These are phyloP conservation scores for Brassica hybrid DNA, from an alignment of 441 rosid genomes.

Conservation along the genomic window DNA sequence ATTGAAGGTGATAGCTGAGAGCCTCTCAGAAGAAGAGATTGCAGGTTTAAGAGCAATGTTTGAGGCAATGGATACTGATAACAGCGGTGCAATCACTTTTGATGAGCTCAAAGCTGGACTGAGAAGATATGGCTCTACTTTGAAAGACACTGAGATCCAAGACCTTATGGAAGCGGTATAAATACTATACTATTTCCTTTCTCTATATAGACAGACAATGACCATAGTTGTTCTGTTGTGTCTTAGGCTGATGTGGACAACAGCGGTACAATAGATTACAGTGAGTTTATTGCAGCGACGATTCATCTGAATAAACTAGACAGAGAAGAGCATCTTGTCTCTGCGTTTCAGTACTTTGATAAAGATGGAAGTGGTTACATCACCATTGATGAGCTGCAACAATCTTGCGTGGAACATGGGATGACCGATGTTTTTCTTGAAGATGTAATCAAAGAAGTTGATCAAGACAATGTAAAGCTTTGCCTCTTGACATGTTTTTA, in stretches of 20 bases:
- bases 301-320: slow-evolving; percentile 96
- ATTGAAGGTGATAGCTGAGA: slow-evolving; percentile 96
- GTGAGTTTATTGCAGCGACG: slow-evolving; percentile 97
- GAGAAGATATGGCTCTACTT: slow-evolving; percentile 95
- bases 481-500: slow-evolving; percentile 9
- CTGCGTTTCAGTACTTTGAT: slow-evolving; percentile 95
- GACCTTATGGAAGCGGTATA: slow-evolving; percentile 99
- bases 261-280: slow-evolving; percentile 95
- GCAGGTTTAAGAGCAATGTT: slow-evolving; percentile 99
- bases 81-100: slow-evolving; percentile 97
- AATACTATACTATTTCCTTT: slow-evolving; percentile 6
- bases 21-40: slow-evolving; percentile 99
- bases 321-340: slow-evolving; percentile 96
- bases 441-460: slow-evolving; percentile 77
- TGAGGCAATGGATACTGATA: slow-evolving; percentile 93
- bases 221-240: slow-evolving; percentile 13
- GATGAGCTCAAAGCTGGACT: slow-evolving; percentile 99
- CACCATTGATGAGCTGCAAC: slow-evolving; percentile 97
- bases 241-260: slow-evolving; percentile 97
- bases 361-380: slow-evolving; percentile 98
- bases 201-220: neutral
- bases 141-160: slow-evolving; percentile 94
- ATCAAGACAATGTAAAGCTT: slow-evolving; percentile 79
- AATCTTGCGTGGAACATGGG: slow-evolving; percentile 90
- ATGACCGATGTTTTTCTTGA: slow-evolving; percentile 72